These are phyloP conservation scores for Aspergillus arachidicola DNA, from an alignment of 2,329 filamentous ascomycete genomes.

Conservation along the genomic window DNA sequence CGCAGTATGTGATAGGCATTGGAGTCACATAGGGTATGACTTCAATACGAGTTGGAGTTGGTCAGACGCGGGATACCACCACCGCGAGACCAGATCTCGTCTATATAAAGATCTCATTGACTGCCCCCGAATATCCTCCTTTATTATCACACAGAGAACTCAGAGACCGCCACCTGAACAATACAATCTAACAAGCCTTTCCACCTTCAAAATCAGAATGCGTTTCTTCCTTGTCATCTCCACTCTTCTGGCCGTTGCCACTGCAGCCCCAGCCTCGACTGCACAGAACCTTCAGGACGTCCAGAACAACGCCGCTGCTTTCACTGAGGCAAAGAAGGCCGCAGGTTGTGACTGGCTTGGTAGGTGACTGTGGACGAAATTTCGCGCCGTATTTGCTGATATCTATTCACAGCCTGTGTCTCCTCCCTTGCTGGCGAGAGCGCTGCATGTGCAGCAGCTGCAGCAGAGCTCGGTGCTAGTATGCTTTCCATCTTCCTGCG, in stretches of 20 bases:
- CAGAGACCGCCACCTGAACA: background rate
- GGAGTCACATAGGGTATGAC: background rate
- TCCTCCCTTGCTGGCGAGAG: background rate
- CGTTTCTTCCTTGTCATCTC: background rate
- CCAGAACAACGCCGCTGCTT: background rate
- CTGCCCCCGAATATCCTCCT: too few relatives aligned
- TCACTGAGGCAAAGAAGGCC: background rate
- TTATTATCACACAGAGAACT: background rate
- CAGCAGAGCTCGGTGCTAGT: background rate
- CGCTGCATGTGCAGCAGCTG: background rate
- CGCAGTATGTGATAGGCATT: background rate
- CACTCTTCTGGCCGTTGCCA: background rate
- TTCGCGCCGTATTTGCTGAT: background rate
- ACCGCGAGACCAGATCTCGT: background rate
- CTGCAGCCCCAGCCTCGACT: background rate
- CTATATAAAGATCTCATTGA: background rate
- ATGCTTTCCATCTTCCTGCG: background rate
- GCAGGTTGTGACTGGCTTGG: background rate
- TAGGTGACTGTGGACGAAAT: background rate
- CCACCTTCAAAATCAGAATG: background rate
- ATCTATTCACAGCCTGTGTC: background rate
- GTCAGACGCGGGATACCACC: background rate
- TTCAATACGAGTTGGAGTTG: background rate
- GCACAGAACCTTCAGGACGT: background rate
- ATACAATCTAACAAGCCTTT: background rate